phyloP scores from a whole-genome alignment of 805 yeast genomes.

The Wickerhamomyces mucosus region DNA sequence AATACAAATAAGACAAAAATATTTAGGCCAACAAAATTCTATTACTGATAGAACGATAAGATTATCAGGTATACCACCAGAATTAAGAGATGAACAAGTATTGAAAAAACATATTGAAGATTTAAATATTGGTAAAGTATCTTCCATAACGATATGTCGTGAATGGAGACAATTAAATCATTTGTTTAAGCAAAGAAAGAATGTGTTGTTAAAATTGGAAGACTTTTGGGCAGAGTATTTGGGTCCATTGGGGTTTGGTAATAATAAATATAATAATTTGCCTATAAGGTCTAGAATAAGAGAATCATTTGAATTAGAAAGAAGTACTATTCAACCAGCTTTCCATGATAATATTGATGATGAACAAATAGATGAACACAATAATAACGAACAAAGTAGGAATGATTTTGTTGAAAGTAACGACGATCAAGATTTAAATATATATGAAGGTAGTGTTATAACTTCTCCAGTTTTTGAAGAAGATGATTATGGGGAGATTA shows the following conservation, averaged over 20 bases:
- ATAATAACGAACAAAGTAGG: constrained; percentile 1
- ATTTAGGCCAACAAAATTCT: constrained; percentile 79
- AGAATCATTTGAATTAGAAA: constrained; percentile 16
- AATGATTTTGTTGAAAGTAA: constrained; percentile 4
- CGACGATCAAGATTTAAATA: constrained; percentile 7
- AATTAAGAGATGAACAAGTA: constrained; percentile 60
- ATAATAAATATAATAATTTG: constrained; percentile 9
- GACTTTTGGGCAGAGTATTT: constrained; percentile 63
- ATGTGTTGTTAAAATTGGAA: constrained; percentile 51
- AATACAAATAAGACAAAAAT: constrained; percentile 67
- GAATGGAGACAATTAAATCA: constrained; percentile 75
- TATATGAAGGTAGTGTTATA: constrained; percentile 3
- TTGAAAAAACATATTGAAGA: constrained; percentile 68
- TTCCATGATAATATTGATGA: constrained; percentile 6
- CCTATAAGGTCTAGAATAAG: constrained; percentile 17
- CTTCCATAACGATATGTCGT: constrained; percentile 67
- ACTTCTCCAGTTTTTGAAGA: constrained; percentile 3
- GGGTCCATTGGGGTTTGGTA: constrained; percentile 25
- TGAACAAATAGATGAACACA: background rate
- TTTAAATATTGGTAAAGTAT: constrained; percentile 63
- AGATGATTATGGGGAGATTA: constrained; percentile 9
- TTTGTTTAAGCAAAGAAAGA: constrained; percentile 50
- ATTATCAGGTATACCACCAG: constrained; percentile 81
- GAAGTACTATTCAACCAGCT: constrained; percentile 9
- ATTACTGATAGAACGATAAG: constrained; percentile 87